Evolutionary conservation across 2,329 filamentous ascomycete genomes (phyloP).

Genomic region (Thielaviopsis punctulata): DNA sequence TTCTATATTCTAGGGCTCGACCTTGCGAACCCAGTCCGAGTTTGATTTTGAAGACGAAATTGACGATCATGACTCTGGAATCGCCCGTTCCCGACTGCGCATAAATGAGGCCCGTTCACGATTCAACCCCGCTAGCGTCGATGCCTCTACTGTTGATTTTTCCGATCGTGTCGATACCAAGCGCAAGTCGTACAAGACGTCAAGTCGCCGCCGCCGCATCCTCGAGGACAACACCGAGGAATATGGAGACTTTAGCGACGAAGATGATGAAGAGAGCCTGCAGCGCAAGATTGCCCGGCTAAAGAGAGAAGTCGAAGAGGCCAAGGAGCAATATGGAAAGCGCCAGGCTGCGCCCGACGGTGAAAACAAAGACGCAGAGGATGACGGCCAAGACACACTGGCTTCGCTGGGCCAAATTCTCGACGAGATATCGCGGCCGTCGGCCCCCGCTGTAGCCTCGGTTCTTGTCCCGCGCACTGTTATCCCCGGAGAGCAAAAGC

Average conservation of each 20-base stretch:
- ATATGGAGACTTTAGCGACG: constrained; percentile 59
- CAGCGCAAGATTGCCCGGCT: constrained; percentile 67
- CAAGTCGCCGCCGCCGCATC: constrained; percentile 47
- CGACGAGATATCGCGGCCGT: constrained; percentile 39
- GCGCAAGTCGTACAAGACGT: constrained; percentile 66
- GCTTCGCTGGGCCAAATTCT: constrained; percentile 54
- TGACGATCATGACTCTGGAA: constrained; percentile 45
- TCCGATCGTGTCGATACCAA: constrained; percentile 75
- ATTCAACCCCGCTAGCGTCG: constrained; percentile 60
- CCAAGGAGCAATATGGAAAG: constrained; percentile 44
- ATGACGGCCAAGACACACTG: constrained; percentile 37
- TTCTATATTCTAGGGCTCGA: constrained; percentile 28
- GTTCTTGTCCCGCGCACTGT: background rate
- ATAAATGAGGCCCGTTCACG: constrained; percentile 63
- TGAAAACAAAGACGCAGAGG: constrained; percentile 22
- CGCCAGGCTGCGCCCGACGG: constrained; percentile 30
- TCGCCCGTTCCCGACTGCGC: constrained; percentile 61
- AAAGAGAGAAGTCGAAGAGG: constrained; percentile 64
- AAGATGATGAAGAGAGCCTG: constrained; percentile 51
- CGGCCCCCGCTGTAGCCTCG: constrained; percentile 11
- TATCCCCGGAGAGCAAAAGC: background rate
- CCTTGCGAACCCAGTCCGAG: constrained; percentile 39
- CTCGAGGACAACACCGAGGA: constrained; percentile 47
- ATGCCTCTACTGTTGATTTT: constrained; percentile 68
- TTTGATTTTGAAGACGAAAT: constrained; percentile 45